phyloP scores from a whole-genome alignment of 83 land plant genomes.

The Isoetes engelmannii region DNA sequence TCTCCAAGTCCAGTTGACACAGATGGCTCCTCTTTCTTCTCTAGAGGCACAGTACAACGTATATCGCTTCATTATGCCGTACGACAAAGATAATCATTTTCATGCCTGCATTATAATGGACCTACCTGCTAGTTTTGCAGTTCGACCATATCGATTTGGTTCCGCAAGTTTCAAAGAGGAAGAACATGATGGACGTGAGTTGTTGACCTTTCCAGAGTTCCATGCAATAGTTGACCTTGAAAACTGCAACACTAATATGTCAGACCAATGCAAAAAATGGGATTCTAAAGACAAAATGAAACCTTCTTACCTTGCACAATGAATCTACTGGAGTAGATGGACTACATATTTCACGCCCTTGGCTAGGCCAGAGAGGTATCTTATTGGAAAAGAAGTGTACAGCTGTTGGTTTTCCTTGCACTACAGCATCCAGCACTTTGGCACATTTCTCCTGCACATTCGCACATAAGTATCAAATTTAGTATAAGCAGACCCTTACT shows the following conservation, averaged over 20 bases:
- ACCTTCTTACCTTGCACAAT: conserved; percentile 1
- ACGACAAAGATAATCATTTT: no score
- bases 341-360: background rate
- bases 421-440: conserved; percentile 24
- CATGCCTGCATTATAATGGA: background rate
- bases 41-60: no score
- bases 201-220: no score
- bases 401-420: conserved; percentile 20
- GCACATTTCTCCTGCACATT: conserved; percentile 18
- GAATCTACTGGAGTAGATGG: no score
- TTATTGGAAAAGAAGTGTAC: conserved; percentile 1
- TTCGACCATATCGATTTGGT: conserved; percentile 7
- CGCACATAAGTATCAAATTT: background rate
- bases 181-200: background rate
- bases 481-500: background rate
- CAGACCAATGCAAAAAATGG: conserved; percentile 8
- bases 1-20: no score
- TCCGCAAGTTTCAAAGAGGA: conserved; percentile 6
- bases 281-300: conserved; percentile 4
- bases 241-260: background rate
- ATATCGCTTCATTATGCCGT: no score
- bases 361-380: background rate
- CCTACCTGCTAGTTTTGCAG: conserved; percentile 10
- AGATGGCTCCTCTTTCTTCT: no score
- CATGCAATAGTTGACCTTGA: background rate